These are phyloP conservation scores for Podospora pseudocomata DNA, from an alignment of 495 filamentous ascomycete genomes.

Conservation along the genomic window DNA sequence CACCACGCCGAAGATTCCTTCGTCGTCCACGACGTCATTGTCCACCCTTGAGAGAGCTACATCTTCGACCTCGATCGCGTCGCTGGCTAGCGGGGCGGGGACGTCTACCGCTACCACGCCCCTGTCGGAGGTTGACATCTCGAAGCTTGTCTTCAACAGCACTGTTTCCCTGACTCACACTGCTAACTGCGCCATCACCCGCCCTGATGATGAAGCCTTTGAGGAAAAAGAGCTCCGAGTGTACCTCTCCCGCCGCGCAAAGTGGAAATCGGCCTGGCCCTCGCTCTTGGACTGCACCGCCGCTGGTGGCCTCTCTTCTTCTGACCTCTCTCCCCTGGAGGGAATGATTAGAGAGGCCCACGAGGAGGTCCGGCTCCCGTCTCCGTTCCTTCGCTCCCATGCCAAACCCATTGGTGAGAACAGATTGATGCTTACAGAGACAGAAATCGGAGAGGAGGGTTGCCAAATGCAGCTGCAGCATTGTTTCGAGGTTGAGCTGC, in stretches of 20 bases:
- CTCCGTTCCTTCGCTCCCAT: neutral
- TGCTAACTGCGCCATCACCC: neutral
- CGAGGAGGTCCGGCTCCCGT: neutral
- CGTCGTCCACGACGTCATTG: neutral
- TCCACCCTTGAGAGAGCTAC: neutral
- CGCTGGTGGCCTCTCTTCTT: neutral
- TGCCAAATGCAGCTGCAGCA: slow-evolving; percentile 8
- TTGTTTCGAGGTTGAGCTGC: slow-evolving; percentile 1
- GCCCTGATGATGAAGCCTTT: no score
- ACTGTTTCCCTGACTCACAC: neutral
- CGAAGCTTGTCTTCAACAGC: neutral
- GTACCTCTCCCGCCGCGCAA: neutral
- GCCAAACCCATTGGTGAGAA: neutral
- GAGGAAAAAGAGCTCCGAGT: neutral
- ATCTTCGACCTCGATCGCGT: neutral
- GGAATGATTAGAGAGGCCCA: neutral
- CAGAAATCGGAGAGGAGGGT: slow-evolving; percentile 6
- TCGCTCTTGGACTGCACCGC: neutral
- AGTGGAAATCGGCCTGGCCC: neutral
- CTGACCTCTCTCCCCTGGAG: neutral
- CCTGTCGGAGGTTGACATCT: neutral
- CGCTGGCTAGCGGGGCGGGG: neutral
- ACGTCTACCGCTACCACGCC: neutral
- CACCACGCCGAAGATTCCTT: neutral
- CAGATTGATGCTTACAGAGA: neutral